Conservation (phyloP, 257 asterid species). For the Thymus mandschuricus region DNA sequence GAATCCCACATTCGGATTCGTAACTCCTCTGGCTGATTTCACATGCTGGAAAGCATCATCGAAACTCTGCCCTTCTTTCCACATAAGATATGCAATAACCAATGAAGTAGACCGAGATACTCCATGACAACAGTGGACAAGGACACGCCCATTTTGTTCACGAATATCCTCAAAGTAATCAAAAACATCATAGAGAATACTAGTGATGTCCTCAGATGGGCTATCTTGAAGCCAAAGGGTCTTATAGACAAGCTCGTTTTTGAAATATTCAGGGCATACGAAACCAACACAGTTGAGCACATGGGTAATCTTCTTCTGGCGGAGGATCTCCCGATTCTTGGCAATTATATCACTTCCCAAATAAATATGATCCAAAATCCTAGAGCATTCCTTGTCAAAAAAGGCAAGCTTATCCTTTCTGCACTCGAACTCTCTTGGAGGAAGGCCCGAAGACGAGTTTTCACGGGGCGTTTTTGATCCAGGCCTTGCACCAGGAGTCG, state of each 20-base stretch:
- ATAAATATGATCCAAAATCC: constrained; percentile 72
- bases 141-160: constrained; percentile 83
- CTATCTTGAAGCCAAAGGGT: constrained; percentile 95
- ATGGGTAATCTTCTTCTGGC: constrained; percentile 76
- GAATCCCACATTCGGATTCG: constrained; percentile 91
- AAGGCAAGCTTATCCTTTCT: constrained; percentile 79
- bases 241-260: constrained; percentile 76
- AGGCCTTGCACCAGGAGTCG: constrained; percentile 72
- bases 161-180: constrained; percentile 92
- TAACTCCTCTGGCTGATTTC: constrained; percentile 82
- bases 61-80: constrained; percentile 79
- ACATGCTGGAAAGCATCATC: constrained; percentile 90
- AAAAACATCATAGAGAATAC: constrained; percentile 85
- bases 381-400: constrained; percentile 90
- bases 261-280: constrained; percentile 82
- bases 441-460: constrained; percentile 41
- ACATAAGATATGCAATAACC: constrained; percentile 97
- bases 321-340: constrained; percentile 72
- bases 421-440: constrained; percentile 61
- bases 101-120: constrained; percentile 91
- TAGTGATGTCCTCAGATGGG: constrained; percentile 91
- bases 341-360: constrained; percentile 87
- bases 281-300: constrained; percentile 94
- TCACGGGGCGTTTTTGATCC: constrained; percentile 57
- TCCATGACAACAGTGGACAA: constrained; percentile 93